A percentile compares a stretch with the other conserved stretches of the same genome.
Evolutionary conservation across 2,329 filamentous ascomycete genomes (phyloP).

Genomic region (Colletotrichum aenigma): DNA sequence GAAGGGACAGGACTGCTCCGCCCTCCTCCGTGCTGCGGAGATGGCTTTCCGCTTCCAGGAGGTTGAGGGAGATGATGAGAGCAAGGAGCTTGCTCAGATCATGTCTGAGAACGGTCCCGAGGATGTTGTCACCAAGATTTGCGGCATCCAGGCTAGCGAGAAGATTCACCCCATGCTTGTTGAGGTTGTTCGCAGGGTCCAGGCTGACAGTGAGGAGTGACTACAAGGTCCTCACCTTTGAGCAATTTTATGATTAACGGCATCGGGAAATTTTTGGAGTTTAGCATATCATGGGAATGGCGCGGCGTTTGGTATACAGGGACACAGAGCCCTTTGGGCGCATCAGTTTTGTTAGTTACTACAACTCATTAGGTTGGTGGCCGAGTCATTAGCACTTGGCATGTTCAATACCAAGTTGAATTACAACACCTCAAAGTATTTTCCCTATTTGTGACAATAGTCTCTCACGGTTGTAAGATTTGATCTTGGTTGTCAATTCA

Average conservation of each 20-base stretch:
- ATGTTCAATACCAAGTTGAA: background rate
- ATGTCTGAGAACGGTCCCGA: conserved; percentile 76
- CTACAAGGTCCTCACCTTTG: conserved; percentile 18
- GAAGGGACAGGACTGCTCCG: conserved; percentile 72
- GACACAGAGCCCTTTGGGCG: background rate
- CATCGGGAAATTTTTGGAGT: background rate
- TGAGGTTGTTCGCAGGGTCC: conserved; percentile 82
- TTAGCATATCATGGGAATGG: conserved; percentile 12
- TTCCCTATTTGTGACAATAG: background rate
- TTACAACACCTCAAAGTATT: background rate
- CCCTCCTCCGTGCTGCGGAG: conserved; percentile 82
- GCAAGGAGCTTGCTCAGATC: conserved; percentile 81
- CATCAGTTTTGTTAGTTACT: background rate
- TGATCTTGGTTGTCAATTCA: too few relatives aligned
- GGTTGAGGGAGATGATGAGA: conserved; percentile 90
- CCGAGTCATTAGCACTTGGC: background rate
- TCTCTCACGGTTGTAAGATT: too few relatives aligned
- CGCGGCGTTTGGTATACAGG: background rate
- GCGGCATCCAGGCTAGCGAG: conserved; percentile 77
- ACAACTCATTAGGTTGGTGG: background rate
- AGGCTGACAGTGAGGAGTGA: conserved; percentile 64
- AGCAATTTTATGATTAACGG: conserved; percentile 4
- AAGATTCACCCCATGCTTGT: conserved; percentile 79
- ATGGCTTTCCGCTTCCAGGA: conserved; percentile 96
- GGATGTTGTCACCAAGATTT: conserved; percentile 80